phyloP scores from a whole-genome alignment of 768 basidiomycete genomes.

The Leccinum incarnatum region DNA sequence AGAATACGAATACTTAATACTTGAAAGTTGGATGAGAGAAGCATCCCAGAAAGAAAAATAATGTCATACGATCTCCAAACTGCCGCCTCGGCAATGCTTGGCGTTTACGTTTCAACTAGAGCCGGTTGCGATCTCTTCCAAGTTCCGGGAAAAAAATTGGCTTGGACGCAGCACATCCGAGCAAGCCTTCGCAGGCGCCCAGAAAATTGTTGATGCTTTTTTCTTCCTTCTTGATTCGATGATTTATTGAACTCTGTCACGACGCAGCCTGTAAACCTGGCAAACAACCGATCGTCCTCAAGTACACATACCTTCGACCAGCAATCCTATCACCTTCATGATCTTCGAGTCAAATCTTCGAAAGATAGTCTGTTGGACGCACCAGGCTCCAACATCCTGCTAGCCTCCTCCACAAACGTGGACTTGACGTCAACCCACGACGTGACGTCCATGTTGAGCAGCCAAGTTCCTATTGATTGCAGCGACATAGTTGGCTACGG shows the following conservation, averaged over 20 bases:
- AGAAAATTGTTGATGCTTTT: too few species aligned
- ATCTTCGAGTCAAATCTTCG: neutral
- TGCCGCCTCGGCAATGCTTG: slow-evolving; percentile 5
- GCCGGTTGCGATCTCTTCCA: neutral
- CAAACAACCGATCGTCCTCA: too few species aligned
- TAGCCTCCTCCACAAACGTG: neutral
- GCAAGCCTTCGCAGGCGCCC: neutral
- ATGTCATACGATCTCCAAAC: slow-evolving; percentile 19
- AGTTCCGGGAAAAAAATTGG: too few species aligned
- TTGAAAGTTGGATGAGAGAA: neutral
- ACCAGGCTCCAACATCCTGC: neutral
- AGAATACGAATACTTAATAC: neutral
- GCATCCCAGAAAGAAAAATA: slow-evolving; percentile 4
- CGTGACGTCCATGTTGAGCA: neutral
- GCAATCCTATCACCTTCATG: neutral
- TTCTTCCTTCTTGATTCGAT: too few species aligned
- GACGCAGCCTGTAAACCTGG: neutral
- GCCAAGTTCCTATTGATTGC: neutral
- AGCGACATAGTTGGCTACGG: neutral
- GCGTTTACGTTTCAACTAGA: neutral
- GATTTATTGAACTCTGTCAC: neutral
- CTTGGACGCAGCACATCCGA: too few species aligned
- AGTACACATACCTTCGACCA: too few species aligned
- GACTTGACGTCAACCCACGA: neutral
- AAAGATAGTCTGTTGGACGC: neutral